phyloP scores from a whole-genome alignment of 495 filamentous ascomycete genomes.

The Ramalina peruviana region DNA sequence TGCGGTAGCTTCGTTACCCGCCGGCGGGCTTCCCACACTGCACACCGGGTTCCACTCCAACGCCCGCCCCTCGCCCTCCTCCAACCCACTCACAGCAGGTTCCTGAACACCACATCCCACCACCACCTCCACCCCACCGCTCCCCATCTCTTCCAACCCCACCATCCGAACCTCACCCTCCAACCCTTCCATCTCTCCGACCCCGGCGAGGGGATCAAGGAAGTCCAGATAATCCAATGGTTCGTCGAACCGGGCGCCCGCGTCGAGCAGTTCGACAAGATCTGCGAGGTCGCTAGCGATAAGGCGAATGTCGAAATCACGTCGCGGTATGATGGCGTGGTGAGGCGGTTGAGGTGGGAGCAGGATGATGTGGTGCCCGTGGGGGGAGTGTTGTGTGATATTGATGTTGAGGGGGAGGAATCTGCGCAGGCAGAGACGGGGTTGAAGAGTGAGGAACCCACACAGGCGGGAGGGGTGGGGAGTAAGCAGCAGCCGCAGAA shows the following conservation, averaged over 20 bases:
- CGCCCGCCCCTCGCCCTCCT: too few relatives aligned
- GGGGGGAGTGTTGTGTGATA: conserved; percentile 55
- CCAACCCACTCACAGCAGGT: background rate
- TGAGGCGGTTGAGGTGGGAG: conserved; percentile 93
- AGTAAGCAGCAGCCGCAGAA: conserved; percentile 16
- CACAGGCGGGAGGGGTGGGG: conserved; percentile 14
- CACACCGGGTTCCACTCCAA: too few relatives aligned
- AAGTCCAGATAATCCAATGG: conserved; percentile 99
- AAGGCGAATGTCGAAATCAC: conserved; percentile 99
- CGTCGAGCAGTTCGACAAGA: conserved; percentile 93
- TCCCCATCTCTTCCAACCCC: conserved; percentile 40
- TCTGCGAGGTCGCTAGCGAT: conserved; percentile 97
- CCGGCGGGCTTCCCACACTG: too few relatives aligned
- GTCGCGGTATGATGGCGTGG: conserved; percentile 82
- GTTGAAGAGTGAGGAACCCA: conserved; percentile 21
- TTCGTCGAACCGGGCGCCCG: conserved; percentile 92
- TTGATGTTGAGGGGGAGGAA: conserved; percentile 33
- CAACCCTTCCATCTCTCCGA: conserved; percentile 88
- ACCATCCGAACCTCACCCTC: conserved; percentile 42
- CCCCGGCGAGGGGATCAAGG: conserved; percentile 95
- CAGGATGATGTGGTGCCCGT: conserved; percentile 92
- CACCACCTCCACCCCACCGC: background rate
- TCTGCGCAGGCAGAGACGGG: conserved; percentile 42
- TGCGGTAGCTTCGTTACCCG: too few relatives aligned
- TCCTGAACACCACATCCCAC: background rate